phyloP scores from a whole-genome alignment of 2,329 filamentous ascomycete species.

The Orbilia oligospora region DNA sequence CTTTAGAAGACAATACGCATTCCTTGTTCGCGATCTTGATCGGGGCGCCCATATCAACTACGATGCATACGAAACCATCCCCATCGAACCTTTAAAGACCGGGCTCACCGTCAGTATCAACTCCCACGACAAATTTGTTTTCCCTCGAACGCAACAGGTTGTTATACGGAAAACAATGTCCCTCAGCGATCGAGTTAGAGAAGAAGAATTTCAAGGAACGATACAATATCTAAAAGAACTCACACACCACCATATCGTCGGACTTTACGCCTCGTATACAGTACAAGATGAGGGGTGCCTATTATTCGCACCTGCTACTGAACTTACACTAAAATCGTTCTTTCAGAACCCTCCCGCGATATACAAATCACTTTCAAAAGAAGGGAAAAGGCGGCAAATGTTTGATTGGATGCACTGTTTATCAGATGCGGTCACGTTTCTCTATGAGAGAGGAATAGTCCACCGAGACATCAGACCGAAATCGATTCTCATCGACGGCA shows the following conservation, averaged over 20 bases:
- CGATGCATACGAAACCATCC: slow-evolving; percentile 78
- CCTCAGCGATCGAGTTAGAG: slow-evolving; percentile 65
- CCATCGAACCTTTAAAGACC: slow-evolving; percentile 72
- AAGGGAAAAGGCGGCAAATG: slow-evolving; percentile 74
- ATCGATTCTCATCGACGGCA: slow-evolving; percentile 75
- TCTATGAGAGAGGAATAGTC: slow-evolving; percentile 76
- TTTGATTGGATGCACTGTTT: slow-evolving; percentile 84
- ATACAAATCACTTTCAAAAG: slow-evolving; percentile 75
- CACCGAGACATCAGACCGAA: slow-evolving; percentile 80
- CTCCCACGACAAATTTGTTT: slow-evolving; percentile 56
- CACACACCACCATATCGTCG: slow-evolving; percentile 78
- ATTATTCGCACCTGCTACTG: slow-evolving; percentile 77
- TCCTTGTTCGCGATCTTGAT: slow-evolving; percentile 75
- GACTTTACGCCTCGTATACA: slow-evolving; percentile 79
- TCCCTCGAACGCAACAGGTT: slow-evolving; percentile 73
- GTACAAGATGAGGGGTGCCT: slow-evolving; percentile 75
- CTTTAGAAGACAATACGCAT: slow-evolving; percentile 79
- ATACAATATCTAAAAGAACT: slow-evolving; percentile 74
- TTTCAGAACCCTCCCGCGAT: slow-evolving; percentile 75
- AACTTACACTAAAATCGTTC: slow-evolving; percentile 78
- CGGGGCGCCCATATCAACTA: slow-evolving; percentile 76
- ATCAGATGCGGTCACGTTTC: slow-evolving; percentile 77
- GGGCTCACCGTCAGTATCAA: slow-evolving; percentile 48
- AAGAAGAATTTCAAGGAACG: slow-evolving; percentile 75
- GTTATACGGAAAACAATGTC: slow-evolving; percentile 74